Conservation (phyloP, 2,329 filamentous ascomycete species). For the Apiospora marii region DNA sequence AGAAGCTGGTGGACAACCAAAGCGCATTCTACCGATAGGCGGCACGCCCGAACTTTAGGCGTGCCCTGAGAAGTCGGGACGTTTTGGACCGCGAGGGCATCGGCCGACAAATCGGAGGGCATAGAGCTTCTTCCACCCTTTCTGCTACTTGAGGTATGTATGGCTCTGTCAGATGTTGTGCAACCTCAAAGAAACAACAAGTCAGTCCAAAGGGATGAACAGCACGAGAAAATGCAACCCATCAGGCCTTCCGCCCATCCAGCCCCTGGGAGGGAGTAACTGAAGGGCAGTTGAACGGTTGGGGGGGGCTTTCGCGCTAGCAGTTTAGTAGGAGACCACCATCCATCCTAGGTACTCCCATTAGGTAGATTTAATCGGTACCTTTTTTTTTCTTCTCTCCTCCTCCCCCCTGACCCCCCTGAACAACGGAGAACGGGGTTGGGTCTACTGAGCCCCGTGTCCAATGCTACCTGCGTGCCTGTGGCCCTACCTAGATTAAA, state of each 20-base stretch:
- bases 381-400: background rate
- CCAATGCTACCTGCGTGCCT: background rate
- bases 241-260: background rate
- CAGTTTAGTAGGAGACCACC: slow-evolving; percentile 4
- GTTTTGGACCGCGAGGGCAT: background rate
- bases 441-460: slow-evolving; percentile 4
- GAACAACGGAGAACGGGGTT: slow-evolving; percentile 6
- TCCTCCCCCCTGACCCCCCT: background rate
- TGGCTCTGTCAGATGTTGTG: background rate
- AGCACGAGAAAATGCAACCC: background rate
- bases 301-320: background rate
- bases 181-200: background rate
- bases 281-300: background rate
- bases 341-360: background rate
- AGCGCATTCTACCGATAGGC: background rate
- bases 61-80: background rate
- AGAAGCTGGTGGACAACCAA: slow-evolving; percentile 6
- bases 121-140: background rate
- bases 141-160: background rate
- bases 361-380: background rate
- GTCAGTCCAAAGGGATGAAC: slow-evolving; percentile 11
- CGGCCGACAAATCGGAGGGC: background rate
- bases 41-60: background rate
- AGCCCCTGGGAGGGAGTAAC: background rate
- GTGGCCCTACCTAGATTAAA: slow-evolving; percentile 3